phyloP scores from a whole-genome alignment of 139 green algal genomes.

The Edaphochlamys debaryana region DNA sequence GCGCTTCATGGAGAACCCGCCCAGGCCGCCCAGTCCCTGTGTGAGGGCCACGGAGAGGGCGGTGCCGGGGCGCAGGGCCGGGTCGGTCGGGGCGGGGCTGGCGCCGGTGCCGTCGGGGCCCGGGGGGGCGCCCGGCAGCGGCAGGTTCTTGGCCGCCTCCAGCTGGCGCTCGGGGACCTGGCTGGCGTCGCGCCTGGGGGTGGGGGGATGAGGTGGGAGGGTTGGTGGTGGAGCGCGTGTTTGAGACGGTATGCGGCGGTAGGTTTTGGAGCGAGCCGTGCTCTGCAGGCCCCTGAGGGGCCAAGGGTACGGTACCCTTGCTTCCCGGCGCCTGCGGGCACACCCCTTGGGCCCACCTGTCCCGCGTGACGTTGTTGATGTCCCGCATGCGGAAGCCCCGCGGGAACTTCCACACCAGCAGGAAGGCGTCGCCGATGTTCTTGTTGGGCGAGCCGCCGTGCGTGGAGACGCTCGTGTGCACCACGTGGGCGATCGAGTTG shows the following conservation, averaged over 20 bases:
- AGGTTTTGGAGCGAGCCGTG: too few relatives aligned
- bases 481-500: slow-evolving; percentile 94
- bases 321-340: too few relatives aligned
- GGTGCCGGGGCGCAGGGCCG: not conserved
- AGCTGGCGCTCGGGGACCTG: not conserved
- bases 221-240: too few relatives aligned
- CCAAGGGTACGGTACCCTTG: too few relatives aligned
- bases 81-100: not conserved
- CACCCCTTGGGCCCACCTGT: not conserved
- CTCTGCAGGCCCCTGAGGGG: too few relatives aligned
- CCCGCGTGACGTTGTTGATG: slow-evolving; percentile 27
- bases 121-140: not conserved
- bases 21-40: not conserved
- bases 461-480: slow-evolving; percentile 88
- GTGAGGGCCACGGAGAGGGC: not conserved
- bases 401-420: slow-evolving; percentile 93
- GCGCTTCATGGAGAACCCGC: not conserved
- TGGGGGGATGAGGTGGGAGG: not conserved
- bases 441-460: slow-evolving; percentile 97
- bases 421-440: slow-evolving; percentile 98
- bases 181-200: slow-evolving; percentile 2
- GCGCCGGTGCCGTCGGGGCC: not conserved
- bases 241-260: not conserved
- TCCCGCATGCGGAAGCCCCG: slow-evolving; percentile 53
- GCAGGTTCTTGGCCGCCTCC: not conserved